Base-by-base conservation (phyloP, 352 stramenopile genomes). In the Globisporangium echinulatum region DNA sequence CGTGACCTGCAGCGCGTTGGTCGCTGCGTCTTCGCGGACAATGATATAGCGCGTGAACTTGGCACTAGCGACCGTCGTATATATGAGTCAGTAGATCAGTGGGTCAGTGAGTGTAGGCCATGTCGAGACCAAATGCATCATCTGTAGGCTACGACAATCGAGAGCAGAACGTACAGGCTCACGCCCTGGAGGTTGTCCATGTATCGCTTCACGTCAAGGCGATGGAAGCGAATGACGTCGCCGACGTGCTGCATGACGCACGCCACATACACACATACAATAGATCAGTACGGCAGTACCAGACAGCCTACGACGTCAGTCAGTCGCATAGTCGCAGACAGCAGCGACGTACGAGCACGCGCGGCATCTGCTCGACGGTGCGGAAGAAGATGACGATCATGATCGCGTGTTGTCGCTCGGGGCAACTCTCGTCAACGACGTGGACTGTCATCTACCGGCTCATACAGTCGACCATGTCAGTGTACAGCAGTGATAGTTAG, bases 201-300 rank as follows among this genome's bases (percentile, higher is more conserved):
- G 49, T 82, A 89, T 8, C 73, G 67, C 47, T 90, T 85, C 46
- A 92, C 79, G n/a, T 72, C 66, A 1, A 90, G 63, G 49, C 84
- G 82, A 68, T 92, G 83, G 63, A 92, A 88, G 6, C 83, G 83
- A 59, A 92, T 80, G 46, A 92, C 70, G 52, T 92, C 83, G 44
- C 83, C 83, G 25, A 88, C 75, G 44, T 74, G 77, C 82, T 92
- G 43, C 14, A 13, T 15, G 19, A 36, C 42, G 5, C 17, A 58
- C 53, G 62, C 6, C 15, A 49, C 9, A 54, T 17, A 3, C 25
- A 33, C 25, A 33, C 25, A 33, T 3, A 3, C 25, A 33, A 33
- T 33, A 33, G 25, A 33, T 33, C 25, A 33, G 25, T 33, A 33
- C 25, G 25, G 25, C 25, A 33, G 25, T 33, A 49, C 11, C n/a